Conservation (phyloP, 345 rosid species). For the Euclidium syriacum region DNA sequence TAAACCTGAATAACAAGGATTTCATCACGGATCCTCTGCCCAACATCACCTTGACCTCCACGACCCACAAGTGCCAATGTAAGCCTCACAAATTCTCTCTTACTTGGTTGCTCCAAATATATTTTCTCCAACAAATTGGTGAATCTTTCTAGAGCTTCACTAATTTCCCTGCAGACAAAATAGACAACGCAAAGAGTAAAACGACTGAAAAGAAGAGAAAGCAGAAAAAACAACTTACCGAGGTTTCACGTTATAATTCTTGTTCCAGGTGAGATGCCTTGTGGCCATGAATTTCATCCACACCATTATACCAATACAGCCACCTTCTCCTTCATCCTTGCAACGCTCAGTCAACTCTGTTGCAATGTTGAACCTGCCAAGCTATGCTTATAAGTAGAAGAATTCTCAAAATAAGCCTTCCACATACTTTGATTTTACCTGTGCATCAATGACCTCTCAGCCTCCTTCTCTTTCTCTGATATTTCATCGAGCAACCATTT, state of each 20-base stretch:
- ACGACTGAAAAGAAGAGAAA: slow-evolving; percentile 1
- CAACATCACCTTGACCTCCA: slow-evolving; percentile 99
- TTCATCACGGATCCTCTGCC: slow-evolving; percentile 97
- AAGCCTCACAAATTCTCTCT: slow-evolving; percentile 71
- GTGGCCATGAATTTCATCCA: slow-evolving; percentile 99
- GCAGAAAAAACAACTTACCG: slow-evolving; percentile 42
- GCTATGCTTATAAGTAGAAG: slow-evolving; percentile 21
- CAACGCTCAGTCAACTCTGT: slow-evolving; percentile 32
- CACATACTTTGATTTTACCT: slow-evolving; percentile 31
- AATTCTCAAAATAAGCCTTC: not conserved
- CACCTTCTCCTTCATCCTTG: slow-evolving; percentile 64
- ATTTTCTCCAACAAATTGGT: slow-evolving; percentile 68
- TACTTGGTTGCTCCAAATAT: slow-evolving; percentile 45
- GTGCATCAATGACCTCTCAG: slow-evolving; percentile 69
- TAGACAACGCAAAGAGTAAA: not conserved
- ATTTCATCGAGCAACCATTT: slow-evolving; percentile 70
- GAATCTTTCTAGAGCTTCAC: slow-evolving; percentile 89
- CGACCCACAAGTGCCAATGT: slow-evolving; percentile 92
- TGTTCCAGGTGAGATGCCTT: slow-evolving; percentile 96
- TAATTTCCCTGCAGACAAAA: slow-evolving; percentile 64
- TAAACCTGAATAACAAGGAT: slow-evolving; percentile 91
- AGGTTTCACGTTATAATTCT: slow-evolving; percentile 97
- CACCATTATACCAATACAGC: slow-evolving; percentile 81
- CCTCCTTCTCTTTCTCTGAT: slow-evolving; percentile 51
- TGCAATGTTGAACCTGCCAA: slow-evolving; percentile 36